Evolutionary conservation across 805 yeast species (phyloP), one percentile per base, ranked within the genome.

Genomic region (Clavispora asparagi): DNA sequence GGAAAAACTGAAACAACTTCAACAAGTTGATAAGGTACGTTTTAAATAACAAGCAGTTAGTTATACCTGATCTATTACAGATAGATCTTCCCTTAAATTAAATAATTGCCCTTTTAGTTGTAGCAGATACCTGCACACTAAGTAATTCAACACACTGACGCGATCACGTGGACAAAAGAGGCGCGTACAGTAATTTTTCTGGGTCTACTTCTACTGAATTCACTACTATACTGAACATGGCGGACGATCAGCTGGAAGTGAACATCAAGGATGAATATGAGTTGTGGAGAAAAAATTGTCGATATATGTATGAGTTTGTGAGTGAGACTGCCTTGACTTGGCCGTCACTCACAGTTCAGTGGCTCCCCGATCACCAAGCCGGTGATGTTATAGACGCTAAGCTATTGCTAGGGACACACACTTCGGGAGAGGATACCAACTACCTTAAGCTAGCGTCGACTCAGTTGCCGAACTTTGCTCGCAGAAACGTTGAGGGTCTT

Each of bases 311-410:
- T 54, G 90, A 86, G 56, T 86, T 83, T 60, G 88, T 87, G 29
- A 80, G 85, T 41, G 94, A 87, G 58, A 84, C 92, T 0, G 87
- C 85, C 2, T 66, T 87, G 39, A 78, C 83, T 11, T 87, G 95
- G 95, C 95, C 95, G 1, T 82, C 91, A 2, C 69, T 87, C 42
- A 83, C 92, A 1, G 75, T 85, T 5, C 87, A 87, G 63, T 87
- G 94, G 91, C 62, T 84, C 7, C 91, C 90, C 0, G 68, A 67
- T 27, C 52, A 58, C 50, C 40, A 48, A 11, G 50, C 41, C 7
- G 53, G 44, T 26, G 45, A 43, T 16, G 59, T 65, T 6, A 65
- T 72, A 11, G 72, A 73, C 25, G 76, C 85, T 51, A 75, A 78
- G 44, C 55, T 87, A 46, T 56, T 86, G 9, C 59, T 86, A 17